Evolutionary conservation across 345 rosid genomes (phyloP), one percentile per base, ranked within the genome.

Genomic region (Rubroshorea leprosula): DNA sequence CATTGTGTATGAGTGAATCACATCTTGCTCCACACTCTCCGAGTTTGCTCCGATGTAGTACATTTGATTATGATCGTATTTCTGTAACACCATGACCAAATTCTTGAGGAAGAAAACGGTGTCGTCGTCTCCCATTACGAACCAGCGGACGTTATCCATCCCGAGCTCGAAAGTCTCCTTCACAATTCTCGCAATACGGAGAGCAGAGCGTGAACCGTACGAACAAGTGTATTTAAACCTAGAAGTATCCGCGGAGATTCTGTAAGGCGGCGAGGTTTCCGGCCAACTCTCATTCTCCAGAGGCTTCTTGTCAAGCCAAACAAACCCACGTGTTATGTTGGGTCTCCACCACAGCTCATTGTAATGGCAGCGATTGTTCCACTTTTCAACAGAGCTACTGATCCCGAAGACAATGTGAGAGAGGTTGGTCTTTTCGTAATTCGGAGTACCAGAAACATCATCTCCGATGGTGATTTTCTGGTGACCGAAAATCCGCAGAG

Each of bases 91-190:
- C 15, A 68, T 60, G 8, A 86, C 57, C 27, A 92, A 69, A 71
- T 92, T 92, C 65, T 92, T 95, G 1, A 78, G 55, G 46, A 84
- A 89, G 71, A 92, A 92, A 0, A 92, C 89, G 0, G 95, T 89
- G 67, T 92, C 96, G 45, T 92, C 98, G 15, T 92, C 98, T 20
- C 96, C 98, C 89, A 92, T 70, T 5, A 89, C 95, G 60, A 86
- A 86, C 98, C 96, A 92, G 68, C 95, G 78, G n/a, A 89, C 90
- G 49, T 81, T 72, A 0, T 71, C 76, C 23, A 76, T 35, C 46
- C 93, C 96, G 3, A 86, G 64, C 47, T 83, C 93, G 64, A 89
- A 92, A 48, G 76, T 81, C 74, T 92, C 96, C 74, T 86, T 86
- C 15, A 92, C 73, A 20, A 86, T 86, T 14, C 98, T 74, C 0